phyloP scores from a whole-genome alignment of 2,329 filamentous ascomycete genomes.

The Talaromyces amestolkiae region DNA sequence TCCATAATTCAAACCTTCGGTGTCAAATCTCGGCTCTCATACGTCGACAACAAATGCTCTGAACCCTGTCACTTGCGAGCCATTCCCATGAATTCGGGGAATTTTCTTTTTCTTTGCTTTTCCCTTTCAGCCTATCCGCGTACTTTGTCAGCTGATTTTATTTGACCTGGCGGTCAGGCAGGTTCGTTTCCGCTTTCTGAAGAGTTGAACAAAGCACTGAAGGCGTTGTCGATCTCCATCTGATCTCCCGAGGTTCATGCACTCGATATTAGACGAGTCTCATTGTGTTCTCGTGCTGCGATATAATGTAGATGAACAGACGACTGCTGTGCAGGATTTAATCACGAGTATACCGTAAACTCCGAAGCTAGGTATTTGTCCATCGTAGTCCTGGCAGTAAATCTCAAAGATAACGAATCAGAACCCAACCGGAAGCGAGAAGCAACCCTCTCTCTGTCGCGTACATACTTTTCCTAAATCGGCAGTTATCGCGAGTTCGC shows the following conservation, averaged over 20 bases:
- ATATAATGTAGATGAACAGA: not conserved
- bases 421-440: not conserved
- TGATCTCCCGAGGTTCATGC: conserved; percentile 7
- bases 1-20: not conserved
- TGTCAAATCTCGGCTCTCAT: not conserved
- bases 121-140: not conserved
- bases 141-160: not conserved
- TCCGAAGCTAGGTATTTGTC: not conserved
- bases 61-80: not conserved
- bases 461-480: not conserved
- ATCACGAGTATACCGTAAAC: not conserved
- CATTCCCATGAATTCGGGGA: conserved; percentile 1
- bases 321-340: not conserved
- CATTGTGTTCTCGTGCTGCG: not conserved
- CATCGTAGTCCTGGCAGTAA: not conserved
- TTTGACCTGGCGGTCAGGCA: conserved; percentile 6
- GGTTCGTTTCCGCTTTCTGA: not conserved
- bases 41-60: not conserved
- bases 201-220: not conserved
- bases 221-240: conserved; percentile 10
- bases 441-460: not conserved
- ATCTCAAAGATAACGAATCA: conserved; percentile 1
- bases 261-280: not conserved
- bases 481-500: not conserved
- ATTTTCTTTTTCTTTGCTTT: conserved; percentile 14